Evolutionary conservation across 2,329 filamentous ascomycete species (phyloP), one percentile per base, ranked within the genome.

Genomic region (Ustilaginoidea virens): DNA sequence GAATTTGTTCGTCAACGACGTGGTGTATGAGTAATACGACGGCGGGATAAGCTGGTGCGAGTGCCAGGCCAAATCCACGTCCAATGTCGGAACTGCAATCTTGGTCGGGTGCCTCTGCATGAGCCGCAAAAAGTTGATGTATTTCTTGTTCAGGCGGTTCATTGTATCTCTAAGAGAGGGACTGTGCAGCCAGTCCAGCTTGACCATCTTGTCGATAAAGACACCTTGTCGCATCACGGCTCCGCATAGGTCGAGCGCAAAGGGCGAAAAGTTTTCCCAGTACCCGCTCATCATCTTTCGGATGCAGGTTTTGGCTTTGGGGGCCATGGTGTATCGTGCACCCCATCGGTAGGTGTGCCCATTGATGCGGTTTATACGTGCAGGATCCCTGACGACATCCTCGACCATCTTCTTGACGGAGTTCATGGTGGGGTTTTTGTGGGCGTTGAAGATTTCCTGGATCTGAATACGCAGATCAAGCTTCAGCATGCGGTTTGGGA

Each of bases 221-320:
- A 38, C 31, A 11, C 39, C 38, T 33, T 61, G 56, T 2, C 56
- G 51, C 9, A 39, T 29, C 20, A 60, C 52, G 15, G 49, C 49
- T 9, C 44, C 47, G 1, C 38, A 30, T 8, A 55, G 43, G 4
- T 41, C 26, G 20, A 12, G 7, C 1, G 30, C 32, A 7, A 36
- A 28, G 0, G 60, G 56, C 2, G 66, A 68, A n/a, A 55, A 58
- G 43, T 81, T 81, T 14, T 69, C 63, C 73, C 74, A 79, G 43
- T 81, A 82, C 2, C 5, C 10, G 4, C 3, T 12, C 10, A 16
- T 38, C 25, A n/a, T 17, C 20, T 9, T 15, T 10, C 74, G 64
- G 4, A 73, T 53, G 1, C 61, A 56, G 5, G 70, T 39, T 5
- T 55, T 49, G 15, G 59, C 49, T 5, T 43, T 36, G 15, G 29